Percentiles rank a stretch among this genome's conserved stretches.
phyloP scores from a whole-genome alignment of 2,329 filamentous ascomycete species.

The Colletotrichum abscissum region DNA sequence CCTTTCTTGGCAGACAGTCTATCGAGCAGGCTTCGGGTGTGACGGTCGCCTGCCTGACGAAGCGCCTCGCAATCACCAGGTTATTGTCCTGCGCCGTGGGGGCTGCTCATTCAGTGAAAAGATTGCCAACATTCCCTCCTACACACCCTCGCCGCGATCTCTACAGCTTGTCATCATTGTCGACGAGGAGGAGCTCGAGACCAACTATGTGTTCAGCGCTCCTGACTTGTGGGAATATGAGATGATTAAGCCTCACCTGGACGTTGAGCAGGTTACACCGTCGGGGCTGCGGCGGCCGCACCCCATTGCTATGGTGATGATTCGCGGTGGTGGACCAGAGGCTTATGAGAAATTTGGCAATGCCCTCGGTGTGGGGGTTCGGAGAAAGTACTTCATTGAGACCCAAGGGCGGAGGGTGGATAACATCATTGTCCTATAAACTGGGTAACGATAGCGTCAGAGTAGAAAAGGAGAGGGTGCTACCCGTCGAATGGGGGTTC shows the following conservation, averaged over 20 bases:
- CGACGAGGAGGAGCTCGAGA: slow-evolving; percentile 48
- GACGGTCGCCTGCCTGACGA: slow-evolving; percentile 63
- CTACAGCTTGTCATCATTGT: slow-evolving; percentile 88
- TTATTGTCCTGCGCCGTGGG: slow-evolving; percentile 86
- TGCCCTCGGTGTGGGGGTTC: slow-evolving; percentile 78
- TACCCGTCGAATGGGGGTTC: neutral
- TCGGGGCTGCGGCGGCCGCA: slow-evolving; percentile 76
- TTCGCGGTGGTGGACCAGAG: slow-evolving; percentile 71
- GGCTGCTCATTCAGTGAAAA: slow-evolving; percentile 88
- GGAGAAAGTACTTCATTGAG: slow-evolving; percentile 82
- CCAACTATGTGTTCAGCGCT: slow-evolving; percentile 40
- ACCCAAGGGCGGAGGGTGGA: slow-evolving; percentile 83
- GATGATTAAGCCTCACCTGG: slow-evolving; percentile 74
- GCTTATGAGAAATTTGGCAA: slow-evolving; percentile 72
- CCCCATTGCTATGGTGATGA: slow-evolving; percentile 85
- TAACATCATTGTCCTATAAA: slow-evolving; percentile 75
- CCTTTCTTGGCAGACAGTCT: slow-evolving; percentile 77
- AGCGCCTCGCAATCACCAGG: slow-evolving; percentile 70
- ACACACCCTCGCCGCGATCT: slow-evolving; percentile 67
- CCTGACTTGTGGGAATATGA: slow-evolving; percentile 40
- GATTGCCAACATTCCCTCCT: slow-evolving; percentile 84
- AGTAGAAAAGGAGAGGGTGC: neutral
- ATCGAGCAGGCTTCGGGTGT: slow-evolving; percentile 78
- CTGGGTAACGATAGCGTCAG: too few relatives aligned
- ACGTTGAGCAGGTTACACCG: slow-evolving; percentile 77